Conservation (phyloP, 139 green algal genomes). For the Ettlia oleoabundans region DNA sequence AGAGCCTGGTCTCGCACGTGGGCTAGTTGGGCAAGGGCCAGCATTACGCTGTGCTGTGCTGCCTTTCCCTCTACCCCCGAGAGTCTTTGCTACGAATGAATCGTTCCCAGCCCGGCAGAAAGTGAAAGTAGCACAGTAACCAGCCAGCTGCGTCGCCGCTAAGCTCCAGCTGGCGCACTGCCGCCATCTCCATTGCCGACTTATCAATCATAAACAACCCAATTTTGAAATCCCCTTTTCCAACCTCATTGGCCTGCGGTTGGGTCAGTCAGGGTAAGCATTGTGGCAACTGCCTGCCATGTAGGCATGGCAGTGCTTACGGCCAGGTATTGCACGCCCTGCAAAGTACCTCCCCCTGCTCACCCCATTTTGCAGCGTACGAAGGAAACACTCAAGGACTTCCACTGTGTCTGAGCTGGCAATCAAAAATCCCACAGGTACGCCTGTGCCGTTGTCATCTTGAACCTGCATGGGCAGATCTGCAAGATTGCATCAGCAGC, state of each 20-base stretch:
- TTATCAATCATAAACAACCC: background rate
- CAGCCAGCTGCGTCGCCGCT: background rate
- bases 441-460: background rate
- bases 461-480: no score
- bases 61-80: background rate
- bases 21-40: no score
- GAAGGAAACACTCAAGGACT: background rate
- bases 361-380: background rate
- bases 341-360: background rate
- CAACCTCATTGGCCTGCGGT: background rate
- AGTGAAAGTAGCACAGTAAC: slow-evolving; percentile 12
- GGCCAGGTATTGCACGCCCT: no score
- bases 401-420: background rate
- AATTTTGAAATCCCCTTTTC: background rate
- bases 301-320: background rate
- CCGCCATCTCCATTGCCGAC: background rate
- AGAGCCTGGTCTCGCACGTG: no score
- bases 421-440: background rate
- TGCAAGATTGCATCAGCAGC: no score
- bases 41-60: background rate
- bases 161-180: background rate
- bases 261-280: background rate
- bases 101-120: background rate
- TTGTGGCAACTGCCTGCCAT: background rate
- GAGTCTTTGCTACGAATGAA: background rate